phyloP scores from a whole-genome alignment of 2,329 filamentous ascomycete species.

The Trichoderma atrobrunneum region DNA sequence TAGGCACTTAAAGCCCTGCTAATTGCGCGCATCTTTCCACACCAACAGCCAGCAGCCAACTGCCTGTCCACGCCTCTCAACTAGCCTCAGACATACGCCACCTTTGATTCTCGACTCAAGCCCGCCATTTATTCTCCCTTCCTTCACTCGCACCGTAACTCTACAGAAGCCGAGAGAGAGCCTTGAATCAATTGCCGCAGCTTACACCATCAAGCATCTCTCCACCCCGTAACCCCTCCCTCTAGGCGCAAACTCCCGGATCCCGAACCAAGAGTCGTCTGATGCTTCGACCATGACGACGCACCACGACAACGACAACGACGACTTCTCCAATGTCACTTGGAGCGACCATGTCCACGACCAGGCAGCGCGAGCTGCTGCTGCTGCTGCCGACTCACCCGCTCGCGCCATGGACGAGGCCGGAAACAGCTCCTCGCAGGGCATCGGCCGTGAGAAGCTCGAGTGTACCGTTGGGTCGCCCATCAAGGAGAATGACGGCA shows the following conservation, averaged over 20 bases:
- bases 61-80: conserved; percentile 3
- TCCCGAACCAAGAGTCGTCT: background rate
- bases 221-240: background rate
- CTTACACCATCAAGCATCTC: background rate
- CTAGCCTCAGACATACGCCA: conserved; percentile 7
- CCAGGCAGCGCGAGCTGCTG: conserved; percentile 31
- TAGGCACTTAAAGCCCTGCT: background rate
- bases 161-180: background rate
- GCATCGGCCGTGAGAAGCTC: conserved; percentile 69
- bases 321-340: conserved; percentile 78
- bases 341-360: conserved; percentile 63
- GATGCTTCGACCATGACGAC: conserved; percentile 21
- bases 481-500: conserved; percentile 93
- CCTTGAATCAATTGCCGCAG: background rate
- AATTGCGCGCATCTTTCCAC: background rate
- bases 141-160: background rate
- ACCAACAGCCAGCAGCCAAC: background rate
- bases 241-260: background rate
- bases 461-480: conserved; percentile 81
- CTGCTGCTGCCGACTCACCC: conserved; percentile 28
- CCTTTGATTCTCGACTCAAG: background rate
- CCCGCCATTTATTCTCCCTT: background rate
- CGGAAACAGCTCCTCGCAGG: conserved; percentile 49
- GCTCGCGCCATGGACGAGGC: conserved; percentile 42
- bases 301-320: conserved; percentile 47